Base-by-base conservation (phyloP, 441 rosid species). In the Jatropha podagrica region DNA sequence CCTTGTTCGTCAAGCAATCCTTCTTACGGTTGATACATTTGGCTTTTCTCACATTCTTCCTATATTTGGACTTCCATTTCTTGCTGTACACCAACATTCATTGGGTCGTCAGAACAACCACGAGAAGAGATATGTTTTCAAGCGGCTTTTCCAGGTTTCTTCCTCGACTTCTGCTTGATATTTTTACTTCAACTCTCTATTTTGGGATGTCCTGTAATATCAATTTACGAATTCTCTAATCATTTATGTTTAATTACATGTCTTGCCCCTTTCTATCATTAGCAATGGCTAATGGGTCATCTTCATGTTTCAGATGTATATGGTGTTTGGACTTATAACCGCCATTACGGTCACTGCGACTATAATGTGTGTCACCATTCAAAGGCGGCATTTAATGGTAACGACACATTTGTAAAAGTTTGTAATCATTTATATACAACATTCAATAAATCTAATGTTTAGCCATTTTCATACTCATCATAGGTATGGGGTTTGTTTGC, bases 401-500 rank as follows among this genome's bases (percentile, higher is more conserved):
- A 68, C 63, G 26, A 42, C 58, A 70, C 71, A 5, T 23, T 54
- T 44, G 2, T 20, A 10, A 3, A 12, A 41, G 4, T 4, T 4
- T n/a, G 38, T 2, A 51, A 17, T 38, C 27, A 46, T 27, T 55
- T 18, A 12, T 69, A 4, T 71, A 5, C 48, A 44, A 6, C 2
- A 6, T 7, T 44, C 7, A 6, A 44, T 5, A 4, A 11, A 44
- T 6, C 10, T 44, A 6, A 6, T 11, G 10, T 44, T 44, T 44
- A 6, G 2, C 48, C 48, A 44, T 44, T 44, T 44, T 44, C 8
- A 44, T 23, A 20, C 37, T 73, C 14, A 41, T 80, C 78, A 84
- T 93, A 92, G 98, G 99, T 96, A 20, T 91, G 98, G 99, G 98
- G 97, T 65, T 79, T 94, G 74, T 96, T 94, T 81, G 97, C 98